Evolutionary conservation across 2,329 filamentous ascomycete species (phyloP).

Genomic region (Neobulgaria alba): DNA sequence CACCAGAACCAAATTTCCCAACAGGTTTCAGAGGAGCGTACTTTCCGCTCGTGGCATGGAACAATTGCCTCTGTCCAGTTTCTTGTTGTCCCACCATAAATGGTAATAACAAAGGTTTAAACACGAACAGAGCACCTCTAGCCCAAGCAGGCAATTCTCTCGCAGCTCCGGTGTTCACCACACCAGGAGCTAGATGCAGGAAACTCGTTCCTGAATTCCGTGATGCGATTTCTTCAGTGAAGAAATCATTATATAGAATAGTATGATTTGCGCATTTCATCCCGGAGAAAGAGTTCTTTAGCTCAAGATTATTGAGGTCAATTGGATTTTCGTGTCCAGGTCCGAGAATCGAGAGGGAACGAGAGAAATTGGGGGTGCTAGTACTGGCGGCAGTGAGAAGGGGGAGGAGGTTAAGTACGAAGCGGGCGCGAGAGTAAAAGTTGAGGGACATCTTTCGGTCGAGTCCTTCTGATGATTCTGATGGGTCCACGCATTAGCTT

Average conservation of each 20-base stretch:
- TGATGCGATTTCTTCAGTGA: constrained; percentile 40
- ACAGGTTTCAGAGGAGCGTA: constrained; percentile 19
- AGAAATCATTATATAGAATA: constrained; percentile 36
- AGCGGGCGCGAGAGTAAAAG: constrained; percentile 50
- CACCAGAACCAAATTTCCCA: constrained; percentile 9
- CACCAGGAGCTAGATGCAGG: constrained; percentile 39
- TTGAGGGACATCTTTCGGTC: constrained; percentile 25
- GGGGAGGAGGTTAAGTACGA: constrained; percentile 48
- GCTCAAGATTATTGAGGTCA: constrained; percentile 34
- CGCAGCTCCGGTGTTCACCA: constrained; percentile 37
- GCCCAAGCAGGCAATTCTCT: constrained; percentile 25
- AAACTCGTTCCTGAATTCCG: constrained; percentile 39
- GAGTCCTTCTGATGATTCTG: constrained; percentile 24
- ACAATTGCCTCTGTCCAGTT: constrained; percentile 22
- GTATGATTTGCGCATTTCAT: constrained; percentile 18
- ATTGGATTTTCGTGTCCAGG: constrained; percentile 44
- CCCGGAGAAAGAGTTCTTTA: constrained; percentile 18
- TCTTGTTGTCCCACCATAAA: constrained; percentile 17
- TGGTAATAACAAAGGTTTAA: constrained; percentile 10
- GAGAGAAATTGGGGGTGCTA: constrained; percentile 37
- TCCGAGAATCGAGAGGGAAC: constrained; percentile 47
- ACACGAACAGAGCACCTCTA: constrained; percentile 8
- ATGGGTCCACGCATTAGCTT: neutral
- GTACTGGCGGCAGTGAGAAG: constrained; percentile 31
- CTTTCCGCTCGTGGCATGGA: constrained; percentile 23